Evolutionary conservation across 441 rosid genomes (phyloP), one percentile per base, ranked within the genome.

Genomic region (Gossypium davidsonii): DNA sequence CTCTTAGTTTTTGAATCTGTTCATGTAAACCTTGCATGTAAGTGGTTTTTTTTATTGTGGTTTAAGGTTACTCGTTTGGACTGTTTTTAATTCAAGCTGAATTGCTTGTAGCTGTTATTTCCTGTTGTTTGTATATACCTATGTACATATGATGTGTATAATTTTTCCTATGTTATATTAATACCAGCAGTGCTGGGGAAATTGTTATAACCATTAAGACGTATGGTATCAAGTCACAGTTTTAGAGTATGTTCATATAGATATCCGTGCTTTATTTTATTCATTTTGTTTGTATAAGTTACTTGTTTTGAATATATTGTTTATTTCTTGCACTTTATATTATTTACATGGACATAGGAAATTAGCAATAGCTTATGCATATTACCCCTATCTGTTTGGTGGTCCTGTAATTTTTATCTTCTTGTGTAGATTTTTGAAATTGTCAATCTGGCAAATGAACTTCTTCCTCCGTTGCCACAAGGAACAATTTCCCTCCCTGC

Each of bases 381-480:
- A 4, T 68, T 17, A 5, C 15, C 6, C 57, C 1, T 31, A 10
- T 52, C 6, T 10, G 15, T 49, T 12, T 28, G 11, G 26, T 52
- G 10, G 46, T 68, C 28, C 10, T 48, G 26, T 49, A n/a, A 28
- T 60, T 59, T 3, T 48, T 31, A 46, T 72, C 11, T 48, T 61
- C 2, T 6, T 5, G 6, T 74, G 52, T 79, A 96, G 99, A 91
- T 96, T 70, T 96, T 92, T 86, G 99, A 96, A 92, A 94, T 96
- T 79, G 99, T 96, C 84, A 94, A 90, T 85, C 85, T 96, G 66
- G 98, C 98, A 77, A 96, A 96, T 81, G 99, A 96, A 86, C 98
- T 96, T 77, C 98, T 94, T 58, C 99, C 99, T 61, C 95, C 94
- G 8, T 79, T 96, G 78, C 99, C 98, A 9, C 91, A 90, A 80